Percentiles rank a stretch among this genome's conserved stretches.
phyloP scores from a whole-genome alignment of 768 basidiomycete genomes.

The Panus rudis region DNA sequence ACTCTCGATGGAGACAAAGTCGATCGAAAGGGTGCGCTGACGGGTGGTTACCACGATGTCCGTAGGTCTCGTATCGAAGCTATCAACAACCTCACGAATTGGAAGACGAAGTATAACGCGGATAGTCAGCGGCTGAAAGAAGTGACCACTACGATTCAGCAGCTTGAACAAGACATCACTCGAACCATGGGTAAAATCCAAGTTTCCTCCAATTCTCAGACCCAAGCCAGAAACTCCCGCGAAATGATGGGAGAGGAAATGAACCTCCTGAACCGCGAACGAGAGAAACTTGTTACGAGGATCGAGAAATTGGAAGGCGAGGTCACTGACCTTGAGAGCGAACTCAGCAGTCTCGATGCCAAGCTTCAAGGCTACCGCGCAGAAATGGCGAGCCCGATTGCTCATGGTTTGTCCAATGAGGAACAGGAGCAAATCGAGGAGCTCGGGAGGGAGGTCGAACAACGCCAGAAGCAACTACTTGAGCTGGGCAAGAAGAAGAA shows the following conservation, averaged over 20 bases:
- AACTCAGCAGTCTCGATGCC: constrained; percentile 53
- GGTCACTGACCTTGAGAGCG: constrained; percentile 64
- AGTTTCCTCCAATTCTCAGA: constrained; percentile 60
- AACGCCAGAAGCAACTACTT: constrained; percentile 60
- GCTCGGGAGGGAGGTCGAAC: constrained; percentile 72
- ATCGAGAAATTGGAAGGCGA: constrained; percentile 60
- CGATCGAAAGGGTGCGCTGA: constrained; percentile 91
- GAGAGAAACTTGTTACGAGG: constrained; percentile 58
- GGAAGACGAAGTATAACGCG: constrained; percentile 64
- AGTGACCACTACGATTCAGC: constrained; percentile 61
- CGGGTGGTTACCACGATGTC: constrained; percentile 93
- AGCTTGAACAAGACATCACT: constrained; percentile 84
- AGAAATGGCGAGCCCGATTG: constrained; percentile 72
- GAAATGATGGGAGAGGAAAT: constrained; percentile 64
- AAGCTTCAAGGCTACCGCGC: constrained; percentile 57
- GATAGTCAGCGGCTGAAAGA: constrained; percentile 63
- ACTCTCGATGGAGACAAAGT: constrained; percentile 97
- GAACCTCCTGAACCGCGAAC: constrained; percentile 51
- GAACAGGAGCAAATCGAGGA: constrained; percentile 62
- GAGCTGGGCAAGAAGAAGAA: constrained; percentile 62
- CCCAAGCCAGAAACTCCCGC: constrained; percentile 59
- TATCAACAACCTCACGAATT: constrained; percentile 67
- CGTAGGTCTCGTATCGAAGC: constrained; percentile 86
- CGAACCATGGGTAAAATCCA: constrained; percentile 65
- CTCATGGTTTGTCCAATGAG: constrained; percentile 61